Evolutionary conservation across 495 filamentous ascomycete genomes (phyloP).

Genomic region (Penicillium parvum): DNA sequence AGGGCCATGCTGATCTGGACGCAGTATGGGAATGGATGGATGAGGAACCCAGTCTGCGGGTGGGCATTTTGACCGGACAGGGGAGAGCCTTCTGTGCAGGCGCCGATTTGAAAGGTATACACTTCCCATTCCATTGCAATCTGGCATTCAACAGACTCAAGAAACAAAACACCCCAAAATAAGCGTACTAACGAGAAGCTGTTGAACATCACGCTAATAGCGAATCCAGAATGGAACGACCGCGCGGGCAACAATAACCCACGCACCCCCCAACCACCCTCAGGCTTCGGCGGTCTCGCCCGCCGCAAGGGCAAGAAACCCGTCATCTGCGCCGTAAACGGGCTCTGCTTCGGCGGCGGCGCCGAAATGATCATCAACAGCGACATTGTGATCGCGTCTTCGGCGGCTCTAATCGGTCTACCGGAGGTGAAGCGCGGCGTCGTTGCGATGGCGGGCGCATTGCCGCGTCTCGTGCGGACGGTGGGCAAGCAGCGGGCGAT

Average conservation of each 20-base stretch:
- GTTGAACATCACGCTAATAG: slow-evolving; percentile 1
- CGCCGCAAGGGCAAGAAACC: slow-evolving; percentile 53
- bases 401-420: slow-evolving; percentile 53
- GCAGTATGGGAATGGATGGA: slow-evolving; percentile 55
- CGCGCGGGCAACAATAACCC: slow-evolving; percentile 10
- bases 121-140: no score
- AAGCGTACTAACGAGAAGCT: neutral
- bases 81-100: slow-evolving; percentile 58
- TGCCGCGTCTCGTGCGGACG: slow-evolving; percentile 65
- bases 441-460: slow-evolving; percentile 63
- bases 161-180: neutral
- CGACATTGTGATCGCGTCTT: slow-evolving; percentile 62
- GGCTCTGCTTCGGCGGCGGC: slow-evolving; percentile 69
- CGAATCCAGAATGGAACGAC: slow-evolving; percentile 36
- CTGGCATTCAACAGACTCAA: no score
- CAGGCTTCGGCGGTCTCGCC: slow-evolving; percentile 39
- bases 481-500: slow-evolving; percentile 66
- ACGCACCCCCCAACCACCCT: slow-evolving; percentile 14
- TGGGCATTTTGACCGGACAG: slow-evolving; percentile 52
- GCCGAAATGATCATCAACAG: slow-evolving; percentile 70
- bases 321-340: slow-evolving; percentile 72
- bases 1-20: slow-evolving; percentile 50
- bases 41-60: slow-evolving; percentile 48
- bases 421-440: slow-evolving; percentile 72
- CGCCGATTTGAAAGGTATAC: slow-evolving; percentile 50